phyloP scores from a whole-genome alignment of 108 stramenopile genomes.

The Cyclotella choctawhatcheeana region DNA sequence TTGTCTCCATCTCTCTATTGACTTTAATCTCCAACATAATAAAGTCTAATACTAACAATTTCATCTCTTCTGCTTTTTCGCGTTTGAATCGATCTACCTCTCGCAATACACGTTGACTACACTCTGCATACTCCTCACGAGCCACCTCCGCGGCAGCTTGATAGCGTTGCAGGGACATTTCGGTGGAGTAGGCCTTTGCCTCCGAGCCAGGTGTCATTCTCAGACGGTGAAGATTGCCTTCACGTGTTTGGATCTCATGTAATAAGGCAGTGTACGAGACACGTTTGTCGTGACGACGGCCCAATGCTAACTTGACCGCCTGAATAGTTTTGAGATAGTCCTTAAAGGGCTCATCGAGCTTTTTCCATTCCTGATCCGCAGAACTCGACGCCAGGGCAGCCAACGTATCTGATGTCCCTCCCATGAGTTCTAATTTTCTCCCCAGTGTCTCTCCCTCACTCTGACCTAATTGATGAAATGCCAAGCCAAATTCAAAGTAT shows the following conservation, averaged over 20 bases:
- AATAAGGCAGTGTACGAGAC: conserved; percentile 80
- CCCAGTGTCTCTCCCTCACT: conserved; percentile 89
- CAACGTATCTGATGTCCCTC: conserved; percentile 87
- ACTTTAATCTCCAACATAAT: conserved; percentile 94
- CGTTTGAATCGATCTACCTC: conserved; percentile 97
- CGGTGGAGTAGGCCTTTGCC: conserved; percentile 82
- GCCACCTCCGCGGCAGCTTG: conserved; percentile 79
- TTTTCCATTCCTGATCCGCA: conserved; percentile 84
- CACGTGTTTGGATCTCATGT: conserved; percentile 77
- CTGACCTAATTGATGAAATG: conserved; percentile 95
- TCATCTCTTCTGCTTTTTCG: conserved; percentile 96
- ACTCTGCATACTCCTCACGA: conserved; percentile 85
- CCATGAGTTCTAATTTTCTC: conserved; percentile 83
- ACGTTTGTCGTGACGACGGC: conserved; percentile 89
- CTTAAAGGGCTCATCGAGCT: conserved; percentile 93
- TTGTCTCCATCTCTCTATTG: conserved; percentile 91
- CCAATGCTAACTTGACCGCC: conserved; percentile 92
- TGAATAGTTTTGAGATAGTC: conserved; percentile 95
- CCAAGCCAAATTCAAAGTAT: conserved; percentile 95
- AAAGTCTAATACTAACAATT: conserved; percentile 89
- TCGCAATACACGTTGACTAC: conserved; percentile 87
- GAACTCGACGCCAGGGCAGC: conserved; percentile 78
- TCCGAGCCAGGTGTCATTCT: conserved; percentile 82
- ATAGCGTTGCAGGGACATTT: conserved; percentile 82
- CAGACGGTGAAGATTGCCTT: conserved; percentile 60